Percentiles rank a stretch among this genome's conserved stretches.
Evolutionary conservation across 192 early-diverging fungal species (phyloP).

Genomic region (Rhizophagus sp.): DNA sequence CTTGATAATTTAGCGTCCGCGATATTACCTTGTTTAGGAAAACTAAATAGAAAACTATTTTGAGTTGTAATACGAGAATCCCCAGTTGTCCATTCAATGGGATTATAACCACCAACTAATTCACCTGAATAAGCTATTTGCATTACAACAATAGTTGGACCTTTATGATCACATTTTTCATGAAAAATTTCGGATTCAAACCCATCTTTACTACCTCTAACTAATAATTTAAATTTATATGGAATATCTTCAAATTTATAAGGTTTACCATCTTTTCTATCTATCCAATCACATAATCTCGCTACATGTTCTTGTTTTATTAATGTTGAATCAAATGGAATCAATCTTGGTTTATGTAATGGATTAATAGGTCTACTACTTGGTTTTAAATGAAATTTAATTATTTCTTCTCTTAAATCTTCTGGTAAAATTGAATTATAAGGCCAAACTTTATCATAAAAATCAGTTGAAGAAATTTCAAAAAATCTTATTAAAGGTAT

Average conservation of each 20-base stretch:
- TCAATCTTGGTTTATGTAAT: not conserved
- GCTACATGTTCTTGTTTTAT: not conserved
- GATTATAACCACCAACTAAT: conserved; percentile 31
- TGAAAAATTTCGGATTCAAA: conserved; percentile 13
- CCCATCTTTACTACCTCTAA: conserved; percentile 13
- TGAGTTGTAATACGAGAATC: conserved; percentile 1
- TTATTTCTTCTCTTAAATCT: not conserved
- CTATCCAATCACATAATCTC: conserved; percentile 20
- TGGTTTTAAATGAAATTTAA: conserved; percentile 12
- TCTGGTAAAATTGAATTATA: conserved; percentile 15
- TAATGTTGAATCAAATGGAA: conserved; percentile 23
- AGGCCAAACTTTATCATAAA: conserved; percentile 22
- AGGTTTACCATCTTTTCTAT: conserved; percentile 12
- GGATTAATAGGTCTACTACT: not conserved
- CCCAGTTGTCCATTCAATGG: conserved; percentile 10
- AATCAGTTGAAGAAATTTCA: conserved; percentile 19
- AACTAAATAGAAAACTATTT: conserved; percentile 19
- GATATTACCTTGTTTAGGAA: conserved; percentile 18
- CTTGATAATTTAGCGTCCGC: conserved; percentile 5
- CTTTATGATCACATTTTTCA: conserved; percentile 30
- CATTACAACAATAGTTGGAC: conserved; percentile 23
- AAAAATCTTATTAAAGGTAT: conserved; percentile 19
- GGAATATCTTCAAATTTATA: conserved; percentile 11
- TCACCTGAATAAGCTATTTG: not conserved
- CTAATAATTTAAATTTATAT: conserved; percentile 23